Conservation (phyloP, 495 filamentous ascomycete species). For the Thozetella sp. region DNA sequence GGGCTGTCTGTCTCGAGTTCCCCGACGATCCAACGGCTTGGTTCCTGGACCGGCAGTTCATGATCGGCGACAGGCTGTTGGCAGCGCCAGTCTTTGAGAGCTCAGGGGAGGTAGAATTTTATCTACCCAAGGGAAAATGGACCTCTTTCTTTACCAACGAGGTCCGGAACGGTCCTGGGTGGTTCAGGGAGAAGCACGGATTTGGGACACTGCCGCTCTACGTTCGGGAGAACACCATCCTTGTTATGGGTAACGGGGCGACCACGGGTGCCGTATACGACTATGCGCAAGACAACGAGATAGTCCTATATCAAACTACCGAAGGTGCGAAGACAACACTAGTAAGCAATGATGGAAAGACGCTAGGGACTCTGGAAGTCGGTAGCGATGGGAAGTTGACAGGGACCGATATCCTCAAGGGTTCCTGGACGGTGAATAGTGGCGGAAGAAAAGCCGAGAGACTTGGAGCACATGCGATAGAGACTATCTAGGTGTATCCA, state of each 20-base stretch:
- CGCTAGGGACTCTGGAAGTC: neutral
- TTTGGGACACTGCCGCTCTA: constrained; percentile 51
- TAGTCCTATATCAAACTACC: constrained; percentile 11
- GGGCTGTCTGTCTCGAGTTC: constrained; percentile 67
- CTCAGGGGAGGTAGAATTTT: constrained; percentile 60
- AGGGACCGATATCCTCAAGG: neutral
- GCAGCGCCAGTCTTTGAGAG: constrained; percentile 65
- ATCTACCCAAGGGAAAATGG: constrained; percentile 63
- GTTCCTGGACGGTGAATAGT: neutral
- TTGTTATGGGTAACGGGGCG: constrained; percentile 45
- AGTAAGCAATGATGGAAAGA: neutral
- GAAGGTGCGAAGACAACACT: neutral
- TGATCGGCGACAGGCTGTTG: constrained; percentile 61
- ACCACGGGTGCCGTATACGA: constrained; percentile 52
- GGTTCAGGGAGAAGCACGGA: constrained; percentile 47
- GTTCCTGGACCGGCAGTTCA: constrained; percentile 67
- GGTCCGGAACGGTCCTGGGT: constrained; percentile 44
- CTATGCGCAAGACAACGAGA: constrained; percentile 43
- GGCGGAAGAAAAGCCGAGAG: neutral
- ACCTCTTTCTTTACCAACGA: constrained; percentile 48
- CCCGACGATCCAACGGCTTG: constrained; percentile 63
- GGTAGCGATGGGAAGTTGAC: neutral
- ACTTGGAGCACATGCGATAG: neutral
- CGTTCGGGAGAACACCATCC: constrained; percentile 45
- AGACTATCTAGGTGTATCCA: neutral